Conservation (phyloP, 2,329 filamentous ascomycete species). For the Graphiopsis chlorocephala region DNA sequence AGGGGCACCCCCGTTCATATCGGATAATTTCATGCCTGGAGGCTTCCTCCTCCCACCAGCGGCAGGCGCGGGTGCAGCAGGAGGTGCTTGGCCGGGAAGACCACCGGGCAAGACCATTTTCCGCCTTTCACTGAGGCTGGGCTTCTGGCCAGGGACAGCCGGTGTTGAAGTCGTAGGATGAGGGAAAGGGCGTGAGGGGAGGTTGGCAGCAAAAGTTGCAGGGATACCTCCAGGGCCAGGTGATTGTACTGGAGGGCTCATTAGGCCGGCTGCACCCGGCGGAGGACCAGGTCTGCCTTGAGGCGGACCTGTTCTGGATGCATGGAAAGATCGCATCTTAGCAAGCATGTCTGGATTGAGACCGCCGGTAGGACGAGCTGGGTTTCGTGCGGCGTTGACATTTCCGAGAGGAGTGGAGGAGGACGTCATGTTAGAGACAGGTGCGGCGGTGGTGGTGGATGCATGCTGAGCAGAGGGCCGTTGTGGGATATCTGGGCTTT, state of each 20-base stretch:
- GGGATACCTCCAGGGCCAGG: conserved; percentile 39
- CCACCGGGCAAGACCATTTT: conserved; percentile 62
- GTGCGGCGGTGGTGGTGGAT: conserved; percentile 30
- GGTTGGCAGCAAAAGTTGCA: conserved; percentile 37
- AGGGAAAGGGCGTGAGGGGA: conserved; percentile 42
- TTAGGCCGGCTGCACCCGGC: conserved; percentile 9
- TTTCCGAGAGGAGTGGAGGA: conserved; percentile 83
- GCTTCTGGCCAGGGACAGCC: conserved; percentile 45
- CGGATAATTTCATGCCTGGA: conserved; percentile 6
- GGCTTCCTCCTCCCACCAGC: conserved; percentile 4
- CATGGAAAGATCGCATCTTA: conserved; percentile 67
- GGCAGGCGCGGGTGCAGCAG: conserved; percentile 30
- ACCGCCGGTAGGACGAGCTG: conserved; percentile 35
- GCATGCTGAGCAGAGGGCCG: conserved; percentile 23
- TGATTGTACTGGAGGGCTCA: conserved; percentile 19
- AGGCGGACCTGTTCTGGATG: conserved; percentile 59
- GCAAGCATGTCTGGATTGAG: conserved; percentile 59
- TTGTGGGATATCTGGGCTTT: conserved; percentile 4
- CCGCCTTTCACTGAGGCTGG: conserved; percentile 66
- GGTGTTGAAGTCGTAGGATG: conserved; percentile 49
- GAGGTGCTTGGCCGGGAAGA: conserved; percentile 44
- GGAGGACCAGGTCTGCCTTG: conserved; percentile 19
- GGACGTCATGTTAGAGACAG: conserved; percentile 58
- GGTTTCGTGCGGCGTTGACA: conserved; percentile 65
- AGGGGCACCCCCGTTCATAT: neutral